Evolutionary conservation across 768 basidiomycete species (phyloP).

Genomic region (Gymnopilus junonius): DNA sequence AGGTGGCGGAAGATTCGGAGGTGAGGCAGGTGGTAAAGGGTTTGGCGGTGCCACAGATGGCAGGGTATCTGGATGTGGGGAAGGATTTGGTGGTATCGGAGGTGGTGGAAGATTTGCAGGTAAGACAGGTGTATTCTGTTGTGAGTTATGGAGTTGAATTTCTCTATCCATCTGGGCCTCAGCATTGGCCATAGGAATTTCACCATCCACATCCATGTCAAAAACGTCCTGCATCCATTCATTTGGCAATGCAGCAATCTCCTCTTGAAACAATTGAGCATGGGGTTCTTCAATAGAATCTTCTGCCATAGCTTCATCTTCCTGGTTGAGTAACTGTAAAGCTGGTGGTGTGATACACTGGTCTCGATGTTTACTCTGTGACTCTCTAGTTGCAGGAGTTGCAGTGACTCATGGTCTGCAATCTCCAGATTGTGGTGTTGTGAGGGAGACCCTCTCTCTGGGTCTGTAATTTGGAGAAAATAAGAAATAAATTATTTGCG

Average conservation of each 20-base stretch:
- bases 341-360: neutral
- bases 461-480: too few species aligned
- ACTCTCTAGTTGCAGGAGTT: too few species aligned
- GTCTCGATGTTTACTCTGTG: too few species aligned
- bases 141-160: neutral
- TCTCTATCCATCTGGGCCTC: neutral
- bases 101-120: neutral
- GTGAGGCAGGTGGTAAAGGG: neutral
- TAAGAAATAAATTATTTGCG: too few species aligned
- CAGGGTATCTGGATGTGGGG: too few species aligned
- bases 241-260: too few species aligned
- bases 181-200: too few species aligned
- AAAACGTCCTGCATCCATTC: too few species aligned
- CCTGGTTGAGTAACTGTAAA: neutral
- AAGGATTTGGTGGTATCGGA: neutral
- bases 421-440: neutral
- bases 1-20: neutral
- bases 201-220: too few species aligned
- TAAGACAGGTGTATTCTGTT: neutral
- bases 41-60: too few species aligned
- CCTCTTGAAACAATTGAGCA: neutral
- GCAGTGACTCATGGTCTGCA: too few species aligned
- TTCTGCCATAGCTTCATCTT: neutral
- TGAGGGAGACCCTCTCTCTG: too few species aligned
- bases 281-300: neutral